These are phyloP conservation scores for Inga oerstediana DNA, from an alignment of 306 rosid species.

Conservation along the genomic window DNA sequence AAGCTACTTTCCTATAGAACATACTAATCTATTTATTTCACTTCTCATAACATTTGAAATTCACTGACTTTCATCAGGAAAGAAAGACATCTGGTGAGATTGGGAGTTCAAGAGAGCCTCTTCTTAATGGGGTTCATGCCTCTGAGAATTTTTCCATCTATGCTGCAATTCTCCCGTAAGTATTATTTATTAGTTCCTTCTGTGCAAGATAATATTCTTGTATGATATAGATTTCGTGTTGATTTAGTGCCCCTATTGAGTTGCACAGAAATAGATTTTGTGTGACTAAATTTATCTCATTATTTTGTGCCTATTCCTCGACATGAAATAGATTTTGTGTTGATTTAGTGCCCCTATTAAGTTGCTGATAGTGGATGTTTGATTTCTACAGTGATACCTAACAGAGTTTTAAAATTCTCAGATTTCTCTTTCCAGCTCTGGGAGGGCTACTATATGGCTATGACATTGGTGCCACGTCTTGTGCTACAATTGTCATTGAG, in stretches of 20 bases:
- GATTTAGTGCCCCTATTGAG: no score
- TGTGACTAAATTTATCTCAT: conserved; percentile 1
- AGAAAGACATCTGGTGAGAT: conserved; percentile 52
- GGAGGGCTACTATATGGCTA: conserved; percentile 95
- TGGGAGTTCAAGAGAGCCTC: conserved; percentile 58
- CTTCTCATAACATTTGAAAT: conserved; percentile 25
- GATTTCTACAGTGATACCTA: conserved; percentile 16
- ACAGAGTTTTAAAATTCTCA: conserved; percentile 45
- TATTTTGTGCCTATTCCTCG: neutral
- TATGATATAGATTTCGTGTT: neutral
- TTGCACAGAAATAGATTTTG: no score
- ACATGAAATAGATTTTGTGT: conserved; percentile 11
- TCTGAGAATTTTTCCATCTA: conserved; percentile 59
- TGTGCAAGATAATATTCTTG: conserved; percentile 1
- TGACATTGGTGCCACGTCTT: conserved; percentile 91
- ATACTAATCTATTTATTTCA: neutral
- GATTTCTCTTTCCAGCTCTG: conserved; percentile 93
- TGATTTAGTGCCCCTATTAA: conserved; percentile 8
- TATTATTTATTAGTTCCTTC: conserved; percentile 22
- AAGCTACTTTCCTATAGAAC: conserved; percentile 21
- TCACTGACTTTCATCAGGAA: conserved; percentile 46
- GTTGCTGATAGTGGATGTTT: conserved; percentile 11
- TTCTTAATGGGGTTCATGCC: conserved; percentile 45
- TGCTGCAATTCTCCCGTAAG: conserved; percentile 89
- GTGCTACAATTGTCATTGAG: conserved; percentile 78